Evolutionary conservation across 2,329 filamentous ascomycete species (phyloP), one percentile per base, ranked within the genome.

Genomic region (Diaporthe australafricana): DNA sequence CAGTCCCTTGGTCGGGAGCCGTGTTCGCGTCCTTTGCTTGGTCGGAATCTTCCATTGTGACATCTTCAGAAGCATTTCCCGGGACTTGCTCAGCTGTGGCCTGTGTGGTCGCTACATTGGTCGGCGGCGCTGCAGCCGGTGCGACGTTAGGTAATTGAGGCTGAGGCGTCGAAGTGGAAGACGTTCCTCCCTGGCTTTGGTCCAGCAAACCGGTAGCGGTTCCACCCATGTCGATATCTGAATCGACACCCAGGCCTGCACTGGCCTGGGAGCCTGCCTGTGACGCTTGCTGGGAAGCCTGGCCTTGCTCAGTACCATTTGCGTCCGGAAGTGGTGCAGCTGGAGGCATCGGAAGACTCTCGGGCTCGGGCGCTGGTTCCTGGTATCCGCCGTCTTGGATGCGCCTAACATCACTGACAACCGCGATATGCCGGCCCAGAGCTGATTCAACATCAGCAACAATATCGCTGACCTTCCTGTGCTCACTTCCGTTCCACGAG

Each of bases 311-410:
- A n/a, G 74, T 76, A 17, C 52, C 47, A 32, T 70, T 74, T 35
- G 70, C 68, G n/a, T 73, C 71, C 30, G 70, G 75, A 16, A 73
- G 77, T 6, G 73, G 72, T 17, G 76, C 75, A 5, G 76, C 76
- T 3, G 79, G 80, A 48, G 81, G 76, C 35, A 73, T 40, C 7
- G 75, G 76, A 40, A 80, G 80, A 16, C 75, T 76, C 35, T 78
- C 77, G 20, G 80, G 84, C 75, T 87, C 84, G 3, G 87, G 86
- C 6, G 83, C 83, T 8, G 86, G 87, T 74, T 94, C 90, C 80
- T 94, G 89, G 74, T 87, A 90, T 2, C 94, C 94, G 62, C 94
- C 95, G 77, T 93, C 93, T 77, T 96, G 91, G 53, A 97, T 87
- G 56, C 94, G 91, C 47, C 89, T 87, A 9, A 96, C 87, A 30